Conservation (phyloP, 176 grass and related monocot species). For the Avena sativa region DNA sequence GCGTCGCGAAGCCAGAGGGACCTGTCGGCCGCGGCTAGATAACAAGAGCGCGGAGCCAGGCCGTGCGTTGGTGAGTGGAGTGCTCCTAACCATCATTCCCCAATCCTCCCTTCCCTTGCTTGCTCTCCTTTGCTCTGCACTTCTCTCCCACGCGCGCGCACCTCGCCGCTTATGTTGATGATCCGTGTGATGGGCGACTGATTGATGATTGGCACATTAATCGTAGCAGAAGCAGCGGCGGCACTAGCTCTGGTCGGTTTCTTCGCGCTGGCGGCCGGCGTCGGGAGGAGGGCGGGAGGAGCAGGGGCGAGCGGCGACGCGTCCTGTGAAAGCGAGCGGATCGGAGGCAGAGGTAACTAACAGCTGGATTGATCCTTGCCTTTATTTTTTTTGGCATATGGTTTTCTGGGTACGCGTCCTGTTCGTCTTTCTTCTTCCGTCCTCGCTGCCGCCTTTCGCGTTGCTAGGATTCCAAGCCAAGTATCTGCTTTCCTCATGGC, state of each 20-base stretch:
- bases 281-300: constrained; percentile 31
- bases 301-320: constrained; percentile 3
- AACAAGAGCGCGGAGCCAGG: constrained; percentile 24
- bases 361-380: neutral
- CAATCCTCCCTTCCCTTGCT: constrained; percentile 34
- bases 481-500: constrained; percentile 8
- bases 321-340: constrained; percentile 27
- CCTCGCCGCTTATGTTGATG: neutral
- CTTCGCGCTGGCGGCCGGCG: constrained; percentile 42
- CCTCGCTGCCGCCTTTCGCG: neutral
- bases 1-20: constrained; percentile 51
- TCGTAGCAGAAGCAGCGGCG: constrained; percentile 23
- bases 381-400: neutral
- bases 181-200: constrained; percentile 14
- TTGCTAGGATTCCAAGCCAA: constrained; percentile 46
- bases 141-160: neutral
- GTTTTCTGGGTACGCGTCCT: neutral
- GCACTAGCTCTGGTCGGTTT: constrained; percentile 11
- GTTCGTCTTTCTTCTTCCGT: neutral
- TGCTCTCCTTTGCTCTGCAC: neutral
- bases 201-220: constrained; percentile 45
- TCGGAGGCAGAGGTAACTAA: constrained; percentile 46
- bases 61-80: constrained; percentile 10
- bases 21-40: constrained; percentile 39
- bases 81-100: constrained; percentile 24